Evolutionary conservation across 2,329 filamentous ascomycete genomes (phyloP), one percentile per base, ranked within the genome.

Genomic region (Neopestalotiopsis clavispora): DNA sequence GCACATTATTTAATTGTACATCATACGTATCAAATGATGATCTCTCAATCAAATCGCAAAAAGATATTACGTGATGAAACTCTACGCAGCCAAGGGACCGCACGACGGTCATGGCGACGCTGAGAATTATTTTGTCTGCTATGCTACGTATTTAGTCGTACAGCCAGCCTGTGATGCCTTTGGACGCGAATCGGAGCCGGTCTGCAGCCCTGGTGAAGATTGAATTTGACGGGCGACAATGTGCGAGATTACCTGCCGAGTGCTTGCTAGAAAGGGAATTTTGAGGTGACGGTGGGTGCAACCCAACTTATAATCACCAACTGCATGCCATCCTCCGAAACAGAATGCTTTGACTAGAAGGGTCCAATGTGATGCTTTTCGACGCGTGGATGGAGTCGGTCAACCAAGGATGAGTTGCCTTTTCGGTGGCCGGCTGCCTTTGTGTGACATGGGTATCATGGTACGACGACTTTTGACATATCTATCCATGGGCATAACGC

Each of bases 381-480:
- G 45, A 52, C 45, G 45, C 45, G 45, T 52, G 45, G 45, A 52
- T 52, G 45, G 45, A 52, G 45, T 52, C 45, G 45, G 45, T 52
- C 45, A 52, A 52, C 45, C 20, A 20, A 20, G 45, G 45, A 20
- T 52, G 45, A 52, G 45, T 52, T 52, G 17, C 45, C 45, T 52
- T 20, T 52, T 52, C 45, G 14, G 45, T 52, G 14, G 23, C 17
- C 45, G 45, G n/a, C 17, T 52, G 45, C 45, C 20, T 23, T 52
- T 52, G 45, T 52, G 45, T 17, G 45, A 52, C 45, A 52, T 52
- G 45, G 45, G 34, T 38, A 38, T 20, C 9, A 52, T 52, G 20
- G 17, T 17, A 52, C 45, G 45, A n/a, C 45, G 17, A 20, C 17
- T 9, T 52, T 17, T 20, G 23, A 52, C 20, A 17, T n/a, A 20